These are phyloP conservation scores for Erysiphe pisi DNA, from an alignment of 2,329 filamentous ascomycete species.

Conservation along the genomic window DNA sequence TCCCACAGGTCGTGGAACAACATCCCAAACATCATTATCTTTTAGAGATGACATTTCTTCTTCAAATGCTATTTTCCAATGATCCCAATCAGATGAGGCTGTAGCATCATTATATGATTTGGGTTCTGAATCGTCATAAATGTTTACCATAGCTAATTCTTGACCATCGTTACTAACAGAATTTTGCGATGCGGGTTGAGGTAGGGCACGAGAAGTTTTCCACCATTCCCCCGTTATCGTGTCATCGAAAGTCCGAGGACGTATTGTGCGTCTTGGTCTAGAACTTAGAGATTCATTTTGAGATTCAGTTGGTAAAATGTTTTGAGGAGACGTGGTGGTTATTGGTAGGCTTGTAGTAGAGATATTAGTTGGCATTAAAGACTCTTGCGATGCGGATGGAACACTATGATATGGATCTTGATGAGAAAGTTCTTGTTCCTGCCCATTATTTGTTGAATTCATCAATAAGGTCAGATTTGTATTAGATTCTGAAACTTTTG, in stretches of 20 bases:
- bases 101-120: constrained; percentile 4
- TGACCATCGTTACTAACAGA: neutral
- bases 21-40: neutral
- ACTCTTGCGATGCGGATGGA: neutral
- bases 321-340: neutral
- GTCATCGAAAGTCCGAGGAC: neutral
- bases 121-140: neutral
- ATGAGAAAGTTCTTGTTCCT: neutral
- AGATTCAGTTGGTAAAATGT: neutral
- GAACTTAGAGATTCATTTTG: neutral
- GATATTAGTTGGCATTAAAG: neutral
- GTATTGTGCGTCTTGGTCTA: neutral
- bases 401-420: neutral
- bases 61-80: constrained; percentile 23
- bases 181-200: constrained; percentile 16
- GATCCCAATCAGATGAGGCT: neutral
- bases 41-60: constrained; percentile 19
- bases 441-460: neutral
- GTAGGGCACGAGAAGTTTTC: neutral
- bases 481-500: neutral
- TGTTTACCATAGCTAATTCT: neutral
- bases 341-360: neutral
- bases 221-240: neutral
- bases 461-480: neutral
- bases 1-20: constrained; percentile 7